Evolutionary conservation across 768 basidiomycete genomes (phyloP), one percentile per base, ranked within the genome.

Genomic region (Podaxis pistillaris): DNA sequence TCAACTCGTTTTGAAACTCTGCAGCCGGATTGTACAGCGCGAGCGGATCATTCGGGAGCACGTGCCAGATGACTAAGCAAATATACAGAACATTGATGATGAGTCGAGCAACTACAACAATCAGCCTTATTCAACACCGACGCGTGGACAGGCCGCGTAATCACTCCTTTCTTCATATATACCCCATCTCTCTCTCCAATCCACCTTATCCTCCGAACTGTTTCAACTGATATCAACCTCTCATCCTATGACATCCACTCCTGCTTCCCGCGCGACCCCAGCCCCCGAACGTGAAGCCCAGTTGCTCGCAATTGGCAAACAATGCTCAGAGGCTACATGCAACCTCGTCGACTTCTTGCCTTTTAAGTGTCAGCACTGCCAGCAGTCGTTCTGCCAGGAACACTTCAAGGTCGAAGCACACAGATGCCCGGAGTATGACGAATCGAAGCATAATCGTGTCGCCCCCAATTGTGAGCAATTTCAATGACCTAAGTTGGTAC

Each of bases 311-410:
- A 72, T 94, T 66, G 90, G 91, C 6, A 81, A 84, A 62, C 88
- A 91, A 68, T 94, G 93, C 74, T 85, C 88, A 13, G 79, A 84
- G 56, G 71, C 82, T 0, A 74, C 83, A 1, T 94, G 93, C 74
- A 73, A 80, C 30, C 81, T 90, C 65, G 82, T 93, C 69, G 93
- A 94, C 78, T 94, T 93, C 67, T 78, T 94, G 11, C 92, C 93
- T 0, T 90, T 94, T 81, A 90, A 88, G 74, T 95, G 93, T 72
- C 87, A 90, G 55, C 90, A 93, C 68, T 95, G 93, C 72, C 70
- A 79, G 13, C 72, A 80, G 15, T 78, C 80, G 0, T 94, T 86
- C 76, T 95, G 93, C 67, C 85, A 86, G 46, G 89, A 92, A 12
- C 93, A 95, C 70, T 94, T 88, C 76, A 83, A 82, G 64, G 89